Conservation (phyloP, 345 rosid species). For the Erodium maritimum region DNA sequence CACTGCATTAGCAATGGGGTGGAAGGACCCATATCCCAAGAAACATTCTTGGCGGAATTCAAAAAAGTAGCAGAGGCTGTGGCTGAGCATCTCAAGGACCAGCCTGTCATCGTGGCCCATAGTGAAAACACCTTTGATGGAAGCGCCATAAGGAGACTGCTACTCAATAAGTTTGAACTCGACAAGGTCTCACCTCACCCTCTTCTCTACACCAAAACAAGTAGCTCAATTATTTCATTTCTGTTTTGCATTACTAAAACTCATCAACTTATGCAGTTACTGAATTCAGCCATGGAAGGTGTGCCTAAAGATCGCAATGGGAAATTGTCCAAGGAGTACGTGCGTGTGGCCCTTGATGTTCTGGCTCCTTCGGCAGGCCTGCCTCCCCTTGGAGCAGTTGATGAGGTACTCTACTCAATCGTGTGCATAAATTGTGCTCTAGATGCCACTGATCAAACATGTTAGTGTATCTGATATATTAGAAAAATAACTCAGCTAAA, state of each 20-base stretch:
- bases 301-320: constrained; percentile 57
- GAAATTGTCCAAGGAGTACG: constrained; percentile 52
- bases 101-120: constrained; percentile 91
- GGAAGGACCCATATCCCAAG: constrained; percentile 37
- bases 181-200: constrained; percentile 43
- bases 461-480: too few species aligned
- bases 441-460: too few species aligned
- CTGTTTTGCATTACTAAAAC: not conserved
- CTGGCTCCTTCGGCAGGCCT: constrained; percentile 66
- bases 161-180: constrained; percentile 69
- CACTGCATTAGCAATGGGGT: constrained; percentile 22
- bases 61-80: constrained; percentile 51
- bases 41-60: constrained; percentile 48
- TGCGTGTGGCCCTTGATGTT: constrained; percentile 52
- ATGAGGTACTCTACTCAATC: constrained; percentile 36
- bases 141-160: constrained; percentile 56
- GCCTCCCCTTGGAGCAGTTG: constrained; percentile 79
- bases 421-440: too few species aligned
- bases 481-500: too few species aligned
- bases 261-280: constrained; percentile 26
- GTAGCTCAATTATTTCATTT: not conserved
- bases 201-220: too few species aligned
- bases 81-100: constrained; percentile 72
- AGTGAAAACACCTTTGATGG: constrained; percentile 83
- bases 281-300: constrained; percentile 40